These are phyloP conservation scores for Isoetes engelmannii DNA, from an alignment of 83 land plant genomes.

Conservation along the genomic window DNA sequence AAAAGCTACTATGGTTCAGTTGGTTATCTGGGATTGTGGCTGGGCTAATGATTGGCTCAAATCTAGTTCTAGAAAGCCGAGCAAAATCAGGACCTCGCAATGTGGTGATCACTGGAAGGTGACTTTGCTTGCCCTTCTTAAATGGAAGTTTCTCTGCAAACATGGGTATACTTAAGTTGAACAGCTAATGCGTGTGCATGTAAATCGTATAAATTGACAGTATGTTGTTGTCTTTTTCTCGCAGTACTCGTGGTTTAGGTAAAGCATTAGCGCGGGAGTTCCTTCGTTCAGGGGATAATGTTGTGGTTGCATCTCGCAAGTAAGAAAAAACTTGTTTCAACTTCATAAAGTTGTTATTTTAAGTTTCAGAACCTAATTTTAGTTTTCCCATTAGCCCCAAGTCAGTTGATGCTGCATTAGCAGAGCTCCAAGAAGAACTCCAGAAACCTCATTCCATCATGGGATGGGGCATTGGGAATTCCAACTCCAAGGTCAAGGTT, in stretches of 20 bases:
- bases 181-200: not conserved
- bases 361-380: not conserved
- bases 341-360: not conserved
- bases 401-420: conserved; percentile 58
- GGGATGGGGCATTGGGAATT: conserved; percentile 16
- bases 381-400: conserved; percentile 53
- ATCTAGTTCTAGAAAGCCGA: conserved; percentile 71
- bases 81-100: conserved; percentile 79
- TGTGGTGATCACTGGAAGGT: conserved; percentile 98
- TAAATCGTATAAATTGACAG: not conserved
- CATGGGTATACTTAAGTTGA: not conserved
- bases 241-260: conserved; percentile 94
- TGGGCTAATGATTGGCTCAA: conserved; percentile 93
- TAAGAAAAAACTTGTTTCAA: conserved; percentile 12
- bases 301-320: conserved; percentile 96
- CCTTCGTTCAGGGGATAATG: conserved; percentile 86
- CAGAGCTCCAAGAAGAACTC: conserved; percentile 66
- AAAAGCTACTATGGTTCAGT: conserved; percentile 71
- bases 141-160: not conserved
- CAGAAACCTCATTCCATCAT: conserved; percentile 15
- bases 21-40: conserved; percentile 86
- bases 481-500: conserved; percentile 42
- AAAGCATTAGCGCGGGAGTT: conserved; percentile 98
- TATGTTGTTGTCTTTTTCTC: not conserved
- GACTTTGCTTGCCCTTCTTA: conserved; percentile 7